Evolutionary conservation across 2,329 filamentous ascomycete genomes (phyloP), one percentile per base, ranked within the genome.

Genomic region (Alternaria postmessia): DNA sequence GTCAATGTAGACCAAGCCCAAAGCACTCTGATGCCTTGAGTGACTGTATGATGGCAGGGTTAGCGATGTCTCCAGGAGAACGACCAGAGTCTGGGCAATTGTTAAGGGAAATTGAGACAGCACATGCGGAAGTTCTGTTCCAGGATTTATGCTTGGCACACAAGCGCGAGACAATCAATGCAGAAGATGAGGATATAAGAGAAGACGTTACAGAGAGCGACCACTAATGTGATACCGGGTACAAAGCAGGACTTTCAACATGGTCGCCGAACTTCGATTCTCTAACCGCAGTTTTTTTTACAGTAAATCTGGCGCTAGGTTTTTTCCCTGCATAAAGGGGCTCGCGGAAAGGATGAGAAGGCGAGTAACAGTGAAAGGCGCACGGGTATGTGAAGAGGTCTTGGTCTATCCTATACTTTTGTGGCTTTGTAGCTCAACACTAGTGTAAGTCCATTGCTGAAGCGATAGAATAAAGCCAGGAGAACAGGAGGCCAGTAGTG

Each of bases 1-100:
- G 63, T 6, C 53, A 55, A 34, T 41, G 9, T 14, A 57, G 64
- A 16, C 63, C 63, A 5, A 65, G 61, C 7, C 65, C 65, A 1
- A 63, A 49, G 22, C 69, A 69, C 51, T 64, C 58, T 3, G 52
- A 68, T 36, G 41, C n/a, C 6, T 52, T 70, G 14, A 69, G 70
- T 36, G n/a, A 52, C 18, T 65, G 59, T 32, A 54, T 70, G 58
- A 61, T 63, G 56, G 39, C 55, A 30, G 62, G 64, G 5, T 39
- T 72, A 34, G 16, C 44, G 3, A 61, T 66, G 56, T 48, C 58
- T 11, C n/a, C 48, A 34, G 28, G 48, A 11, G 51, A 64, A 18
- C 53, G 66, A 22, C 18, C 54, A 12, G 58, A 48, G 9, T 61
- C 66, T 9, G 59, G 55, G 3, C 28, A 39, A n/a, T 18, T 59